Conservation (phyloP, 345 rosid genomes). For the Syzygium aromaticum region DNA sequence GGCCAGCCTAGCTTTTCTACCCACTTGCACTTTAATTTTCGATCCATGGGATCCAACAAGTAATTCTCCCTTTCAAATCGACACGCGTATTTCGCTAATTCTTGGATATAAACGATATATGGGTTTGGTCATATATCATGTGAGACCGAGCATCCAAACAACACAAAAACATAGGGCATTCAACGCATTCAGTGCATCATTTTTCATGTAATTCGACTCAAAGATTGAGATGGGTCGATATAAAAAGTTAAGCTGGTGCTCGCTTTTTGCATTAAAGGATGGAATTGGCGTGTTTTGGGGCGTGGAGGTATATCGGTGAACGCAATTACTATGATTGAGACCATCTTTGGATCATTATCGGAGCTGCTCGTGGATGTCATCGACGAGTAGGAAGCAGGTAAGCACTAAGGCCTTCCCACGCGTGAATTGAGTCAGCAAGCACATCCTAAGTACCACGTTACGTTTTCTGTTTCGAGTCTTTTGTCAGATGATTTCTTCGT, state of each 20-base stretch:
- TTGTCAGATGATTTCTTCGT: not conserved
- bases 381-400: not conserved
- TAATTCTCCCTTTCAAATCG: not conserved
- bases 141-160: not conserved
- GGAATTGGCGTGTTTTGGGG: not conserved
- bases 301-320: not conserved
- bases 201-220: not conserved
- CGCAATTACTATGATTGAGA: not conserved
- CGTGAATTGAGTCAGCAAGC: not conserved
- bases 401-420: not conserved
- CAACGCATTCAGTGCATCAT: not conserved
- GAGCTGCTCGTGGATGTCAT: not conserved
- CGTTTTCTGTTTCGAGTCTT: not conserved
- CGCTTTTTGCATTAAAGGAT: not conserved
- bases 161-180: not conserved
- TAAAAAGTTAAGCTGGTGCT: not conserved
- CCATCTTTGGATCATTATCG: not conserved
- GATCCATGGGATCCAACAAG: not conserved
- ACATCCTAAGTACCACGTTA: not conserved
- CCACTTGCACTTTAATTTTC: not conserved
- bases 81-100: not conserved
- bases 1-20: not conserved
- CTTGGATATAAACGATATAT: not conserved
- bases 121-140: rapidly evolving
- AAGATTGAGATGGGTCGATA: not conserved